Base-by-base conservation (phyloP, 2,329 filamentous ascomycete genomes). In the Xenosphaeropsis pyriputrescens region DNA sequence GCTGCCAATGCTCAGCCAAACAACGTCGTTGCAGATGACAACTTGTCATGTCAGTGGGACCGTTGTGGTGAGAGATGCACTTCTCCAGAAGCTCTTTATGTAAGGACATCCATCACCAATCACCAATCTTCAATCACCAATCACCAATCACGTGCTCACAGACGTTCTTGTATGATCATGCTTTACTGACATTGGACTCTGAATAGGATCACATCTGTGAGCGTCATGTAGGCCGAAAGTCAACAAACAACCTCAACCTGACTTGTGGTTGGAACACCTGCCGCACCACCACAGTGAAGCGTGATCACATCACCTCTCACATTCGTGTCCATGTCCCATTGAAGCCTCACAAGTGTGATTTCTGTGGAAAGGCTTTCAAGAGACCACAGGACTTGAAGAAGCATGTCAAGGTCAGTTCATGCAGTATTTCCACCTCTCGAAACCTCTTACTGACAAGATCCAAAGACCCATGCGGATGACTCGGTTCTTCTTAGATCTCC, bases 171-270 rank as follows among this genome's bases (percentile, higher is more conserved):
- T 9, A 26, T 26, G 22, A 26, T 9, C 18, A 22, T 37, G 16
- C 29, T 32, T 32, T 14, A 18, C 39, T 46, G 39, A 43, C 36
- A 31, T 34, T 9, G 8, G 31, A 8, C 18, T 11, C 52, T n/a
- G n/a, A n/a, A n/a, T n/a, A 96, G 88, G 89, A 96, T 53, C 91
- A 98, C 61, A 88, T 98, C 49, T 96, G 91, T 62, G 91, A 96
- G 59, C 85, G 86, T 55, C 91, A 98, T 68, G 88, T 98, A 57
- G 91, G 91, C 47, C 85, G 91, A 62, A 98, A 98, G 70, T 93
- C 85, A 66, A 98, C 91, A 56, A 96, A 96, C 68, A 98, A 98
- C 63, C 70, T 98, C 54, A 96, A 91, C 61, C 63, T 98, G 57
- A 95, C 86, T 39, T 98, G 91, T 64, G 85, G 93, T 58, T 98